Conservation (phyloP, 805 yeast genomes). For the Candida sphagnicola region DNA sequence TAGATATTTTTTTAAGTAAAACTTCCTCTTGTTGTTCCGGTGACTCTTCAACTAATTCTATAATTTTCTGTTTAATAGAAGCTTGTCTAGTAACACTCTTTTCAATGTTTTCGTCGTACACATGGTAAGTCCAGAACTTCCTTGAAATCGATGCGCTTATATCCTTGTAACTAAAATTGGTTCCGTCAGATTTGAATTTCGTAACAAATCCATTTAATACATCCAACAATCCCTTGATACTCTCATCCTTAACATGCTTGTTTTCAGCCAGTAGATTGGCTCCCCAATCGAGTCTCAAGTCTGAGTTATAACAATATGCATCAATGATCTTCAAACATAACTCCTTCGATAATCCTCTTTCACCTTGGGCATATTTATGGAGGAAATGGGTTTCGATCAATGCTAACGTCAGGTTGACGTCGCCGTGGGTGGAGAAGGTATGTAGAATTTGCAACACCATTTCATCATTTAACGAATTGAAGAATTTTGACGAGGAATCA, state of each 20-base stretch:
- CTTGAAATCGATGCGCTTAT: conserved; percentile 25
- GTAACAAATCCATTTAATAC: conserved; percentile 24
- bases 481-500: conserved; percentile 6
- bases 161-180: conserved; percentile 21
- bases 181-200: conserved; percentile 11
- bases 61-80: conserved; percentile 9
- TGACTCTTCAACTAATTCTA: conserved; percentile 11
- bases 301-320: conserved; percentile 28
- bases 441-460: conserved; percentile 25
- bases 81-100: conserved; percentile 7
- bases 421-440: conserved; percentile 32
- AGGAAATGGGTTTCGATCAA: conserved; percentile 35
- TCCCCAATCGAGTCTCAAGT: conserved; percentile 7
- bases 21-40: conserved; percentile 7
- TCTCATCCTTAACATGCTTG: conserved; percentile 15
- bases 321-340: conserved; percentile 29
- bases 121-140: conserved; percentile 22
- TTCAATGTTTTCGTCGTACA: conserved; percentile 22
- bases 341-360: conserved; percentile 28
- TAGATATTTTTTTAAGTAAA: conserved; percentile 18
- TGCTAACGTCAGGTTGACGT: conserved; percentile 28
- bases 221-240: conserved; percentile 27
- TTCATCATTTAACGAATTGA: conserved; percentile 18
- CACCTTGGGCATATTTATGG: conserved; percentile 28
- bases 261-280: conserved; percentile 6